phyloP scores from a whole-genome alignment of 108 stramenopile species.

The Cyclotella sp. region DNA sequence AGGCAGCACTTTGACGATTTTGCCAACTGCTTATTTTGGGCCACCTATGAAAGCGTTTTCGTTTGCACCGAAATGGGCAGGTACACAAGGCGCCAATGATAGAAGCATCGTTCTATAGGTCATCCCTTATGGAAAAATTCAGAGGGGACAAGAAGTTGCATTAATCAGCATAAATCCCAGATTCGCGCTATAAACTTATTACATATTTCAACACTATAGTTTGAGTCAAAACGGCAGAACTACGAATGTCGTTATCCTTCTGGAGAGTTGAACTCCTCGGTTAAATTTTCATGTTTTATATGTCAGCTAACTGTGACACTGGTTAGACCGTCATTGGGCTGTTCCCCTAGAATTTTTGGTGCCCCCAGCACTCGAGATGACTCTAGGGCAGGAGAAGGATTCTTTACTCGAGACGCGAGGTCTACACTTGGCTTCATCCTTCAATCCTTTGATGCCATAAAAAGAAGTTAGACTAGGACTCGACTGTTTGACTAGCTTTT shows the following conservation, averaged over 20 bases:
- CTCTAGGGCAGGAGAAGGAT: too few species aligned
- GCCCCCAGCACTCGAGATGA: too few species aligned
- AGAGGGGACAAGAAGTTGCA: not conserved
- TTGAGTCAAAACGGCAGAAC: too few species aligned
- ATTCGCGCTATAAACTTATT: too few species aligned
- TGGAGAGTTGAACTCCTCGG: too few species aligned
- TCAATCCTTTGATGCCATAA: not conserved
- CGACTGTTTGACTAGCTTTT: not conserved
- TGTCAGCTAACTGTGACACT: too few species aligned
- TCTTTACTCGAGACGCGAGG: not conserved
- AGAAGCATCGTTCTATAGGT: not conserved
- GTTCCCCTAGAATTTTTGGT: too few species aligned
- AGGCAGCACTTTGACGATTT: not conserved
- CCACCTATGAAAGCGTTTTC: not conserved
- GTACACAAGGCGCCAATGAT: not conserved
- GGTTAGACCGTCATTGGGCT: too few species aligned
- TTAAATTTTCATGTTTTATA: too few species aligned
- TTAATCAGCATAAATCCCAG: not conserved
- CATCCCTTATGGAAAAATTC: not conserved
- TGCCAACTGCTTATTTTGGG: too few species aligned
- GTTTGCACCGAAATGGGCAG: slow-evolving; percentile 5
- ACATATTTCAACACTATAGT: too few species aligned
- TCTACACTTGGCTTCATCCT: not conserved
- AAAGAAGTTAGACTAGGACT: not conserved
- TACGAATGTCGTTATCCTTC: too few species aligned